Evolutionary conservation across 257 asterid genomes (phyloP).

Genomic region (Primulina eburnea): DNA sequence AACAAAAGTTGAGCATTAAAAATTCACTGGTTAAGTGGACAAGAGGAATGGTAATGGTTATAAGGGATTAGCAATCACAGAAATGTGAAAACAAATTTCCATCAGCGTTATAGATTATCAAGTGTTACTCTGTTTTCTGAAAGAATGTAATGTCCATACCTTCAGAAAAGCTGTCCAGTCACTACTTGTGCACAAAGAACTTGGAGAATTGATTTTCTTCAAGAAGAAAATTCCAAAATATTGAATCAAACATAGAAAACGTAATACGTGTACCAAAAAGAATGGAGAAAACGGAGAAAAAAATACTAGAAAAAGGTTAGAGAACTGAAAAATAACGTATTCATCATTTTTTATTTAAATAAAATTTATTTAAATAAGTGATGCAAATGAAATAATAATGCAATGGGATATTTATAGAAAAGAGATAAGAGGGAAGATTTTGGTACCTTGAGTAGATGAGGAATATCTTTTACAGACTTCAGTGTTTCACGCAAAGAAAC

Average conservation of each 20-base stretch:
- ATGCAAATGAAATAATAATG: conserved; percentile 19
- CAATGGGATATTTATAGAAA: conserved; percentile 15
- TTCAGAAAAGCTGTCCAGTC: conserved; percentile 93
- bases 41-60: neutral
- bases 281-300: conserved; percentile 10
- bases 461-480: conserved; percentile 89
- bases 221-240: conserved; percentile 23
- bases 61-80: neutral
- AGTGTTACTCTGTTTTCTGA: neutral
- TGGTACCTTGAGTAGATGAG: conserved; percentile 80
- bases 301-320: conserved; percentile 9
- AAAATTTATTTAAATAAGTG: conserved; percentile 1
- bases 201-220: conserved; percentile 94
- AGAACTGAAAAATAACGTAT: neutral
- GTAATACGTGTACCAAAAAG: conserved; percentile 8
- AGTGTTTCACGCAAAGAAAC: conserved; percentile 84
- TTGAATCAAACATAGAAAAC: conserved; percentile 22
- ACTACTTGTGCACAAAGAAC: conserved; percentile 68
- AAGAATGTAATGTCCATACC: conserved; percentile 45
- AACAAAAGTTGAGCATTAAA: neutral
- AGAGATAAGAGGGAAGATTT: conserved; percentile 14
- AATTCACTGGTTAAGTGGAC: neutral
- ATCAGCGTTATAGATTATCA: conserved; percentile 15
- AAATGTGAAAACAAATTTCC: conserved; percentile 9
- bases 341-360: conserved; percentile 17